Conservation (phyloP, 495 filamentous ascomycete genomes). For the Aspergillus egyptiacus region DNA sequence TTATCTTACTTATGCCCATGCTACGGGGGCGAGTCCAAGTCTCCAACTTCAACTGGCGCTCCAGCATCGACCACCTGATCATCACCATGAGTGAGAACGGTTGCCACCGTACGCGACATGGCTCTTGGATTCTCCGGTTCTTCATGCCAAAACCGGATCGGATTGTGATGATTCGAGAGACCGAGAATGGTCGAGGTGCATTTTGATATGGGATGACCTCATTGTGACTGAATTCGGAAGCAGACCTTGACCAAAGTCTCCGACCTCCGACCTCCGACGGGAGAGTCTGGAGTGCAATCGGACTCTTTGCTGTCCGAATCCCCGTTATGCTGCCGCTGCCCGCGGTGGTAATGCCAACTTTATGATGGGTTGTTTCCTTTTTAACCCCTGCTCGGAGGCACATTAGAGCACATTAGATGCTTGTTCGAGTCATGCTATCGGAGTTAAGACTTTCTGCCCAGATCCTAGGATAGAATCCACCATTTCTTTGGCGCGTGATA, state of each 20-base stretch:
- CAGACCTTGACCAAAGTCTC: not conserved
- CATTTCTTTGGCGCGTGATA: too few species aligned
- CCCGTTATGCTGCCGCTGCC: not conserved
- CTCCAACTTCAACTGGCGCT: too few species aligned
- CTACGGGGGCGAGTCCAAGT: too few species aligned
- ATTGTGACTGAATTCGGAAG: slow-evolving; percentile 6
- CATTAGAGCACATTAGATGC: too few species aligned
- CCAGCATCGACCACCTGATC: too few species aligned
- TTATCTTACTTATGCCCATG: too few species aligned
- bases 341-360: not conserved
- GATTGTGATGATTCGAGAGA: not conserved
- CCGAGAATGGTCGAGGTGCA: too few species aligned
- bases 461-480: too few species aligned
- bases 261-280: not conserved
- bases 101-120: not conserved
- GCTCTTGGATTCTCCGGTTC: not conserved
- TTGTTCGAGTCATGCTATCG: not conserved
- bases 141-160: not conserved
- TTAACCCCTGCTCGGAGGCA: too few species aligned
- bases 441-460: too few species aligned
- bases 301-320: not conserved
- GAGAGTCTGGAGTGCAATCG: not conserved
- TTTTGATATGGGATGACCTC: slow-evolving; percentile 9
- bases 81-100: not conserved
- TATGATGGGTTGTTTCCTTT: not conserved